These are phyloP conservation scores for Gentiana dahurica DNA, from an alignment of 257 asterid genomes.

Conservation along the genomic window DNA sequence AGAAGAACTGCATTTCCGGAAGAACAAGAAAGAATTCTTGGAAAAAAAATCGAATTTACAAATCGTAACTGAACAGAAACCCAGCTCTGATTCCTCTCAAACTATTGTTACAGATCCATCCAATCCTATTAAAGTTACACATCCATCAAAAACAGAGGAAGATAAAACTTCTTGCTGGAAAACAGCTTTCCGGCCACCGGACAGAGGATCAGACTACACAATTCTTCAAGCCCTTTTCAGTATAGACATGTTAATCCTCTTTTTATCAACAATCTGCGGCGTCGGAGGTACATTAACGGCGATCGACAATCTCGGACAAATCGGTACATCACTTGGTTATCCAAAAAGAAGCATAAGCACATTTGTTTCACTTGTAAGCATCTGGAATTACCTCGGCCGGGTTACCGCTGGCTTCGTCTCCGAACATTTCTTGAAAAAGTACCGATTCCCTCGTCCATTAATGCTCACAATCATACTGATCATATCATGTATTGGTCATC, in stretches of 20 bases:
- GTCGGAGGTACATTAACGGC: slow-evolving; percentile 80
- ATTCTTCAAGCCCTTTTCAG: slow-evolving; percentile 21
- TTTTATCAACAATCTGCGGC: slow-evolving; percentile 61
- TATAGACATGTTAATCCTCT: slow-evolving; percentile 20
- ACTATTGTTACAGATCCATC: not conserved
- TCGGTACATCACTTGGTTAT: slow-evolving; percentile 53
- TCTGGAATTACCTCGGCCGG: slow-evolving; percentile 73
- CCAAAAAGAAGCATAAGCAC: slow-evolving; percentile 53
- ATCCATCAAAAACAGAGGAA: not conserved
- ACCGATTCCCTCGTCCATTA: slow-evolving; percentile 53
- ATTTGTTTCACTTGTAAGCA: slow-evolving; percentile 73
- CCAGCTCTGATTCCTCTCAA: not conserved
- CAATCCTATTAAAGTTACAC: not conserved
- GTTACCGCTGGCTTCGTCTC: slow-evolving; percentile 60
- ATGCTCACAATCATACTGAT: slow-evolving; percentile 33
- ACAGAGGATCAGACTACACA: slow-evolving; percentile 29
- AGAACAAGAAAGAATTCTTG: slow-evolving; percentile 11
- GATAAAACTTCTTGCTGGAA: slow-evolving; percentile 54
- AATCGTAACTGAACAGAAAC: slow-evolving; percentile 17
- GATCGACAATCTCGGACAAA: slow-evolving; percentile 26
- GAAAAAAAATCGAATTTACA: slow-evolving; percentile 17
- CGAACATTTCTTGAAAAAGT: slow-evolving; percentile 43
- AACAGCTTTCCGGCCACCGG: slow-evolving; percentile 45
- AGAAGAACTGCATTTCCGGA: slow-evolving; percentile 20
- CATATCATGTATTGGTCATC: slow-evolving; percentile 53